Evolutionary conservation across 345 rosid species (phyloP).

Genomic region (Corchorus olitorius): DNA sequence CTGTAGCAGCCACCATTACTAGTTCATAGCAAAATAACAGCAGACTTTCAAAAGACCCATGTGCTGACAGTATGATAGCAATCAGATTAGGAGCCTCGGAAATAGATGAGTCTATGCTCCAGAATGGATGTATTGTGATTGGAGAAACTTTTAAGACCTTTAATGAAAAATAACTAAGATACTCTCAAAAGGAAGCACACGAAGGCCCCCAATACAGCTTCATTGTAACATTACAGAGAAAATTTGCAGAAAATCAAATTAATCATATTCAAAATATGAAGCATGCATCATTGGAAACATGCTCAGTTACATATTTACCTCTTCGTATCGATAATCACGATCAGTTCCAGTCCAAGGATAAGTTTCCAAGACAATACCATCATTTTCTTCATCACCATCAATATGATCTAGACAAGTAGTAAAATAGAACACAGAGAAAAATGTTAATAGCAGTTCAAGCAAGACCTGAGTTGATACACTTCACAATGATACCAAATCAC

Average conservation of each 20-base stretch:
- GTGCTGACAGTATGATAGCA: not conserved
- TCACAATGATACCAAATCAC: not conserved
- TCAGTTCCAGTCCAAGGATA: conserved; percentile 96
- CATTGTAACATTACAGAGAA: not conserved
- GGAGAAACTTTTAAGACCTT: not conserved
- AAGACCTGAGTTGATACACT: not conserved
- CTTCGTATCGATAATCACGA: conserved; percentile 86
- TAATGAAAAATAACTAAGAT: not conserved
- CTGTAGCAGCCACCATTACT: not conserved
- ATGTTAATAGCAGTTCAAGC: not conserved
- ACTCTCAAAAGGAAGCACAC: too few species aligned
- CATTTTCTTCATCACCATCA: conserved; percentile 63
- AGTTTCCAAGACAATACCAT: conserved; percentile 42
- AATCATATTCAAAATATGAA: not conserved
- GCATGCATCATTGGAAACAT: not conserved
- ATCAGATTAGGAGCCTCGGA: not conserved
- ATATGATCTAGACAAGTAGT: conserved; percentile 43
- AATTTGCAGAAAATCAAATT: not conserved
- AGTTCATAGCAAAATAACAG: not conserved
- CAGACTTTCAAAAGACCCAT: too few species aligned
- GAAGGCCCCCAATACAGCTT: not conserved
- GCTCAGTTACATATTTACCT: conserved; percentile 42
- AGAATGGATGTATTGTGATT: not conserved
- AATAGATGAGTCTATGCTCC: not conserved
- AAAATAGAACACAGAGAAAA: not conserved